Conservation (phyloP, 2,329 filamentous ascomycete genomes). For the Paradendryphiella salina region DNA sequence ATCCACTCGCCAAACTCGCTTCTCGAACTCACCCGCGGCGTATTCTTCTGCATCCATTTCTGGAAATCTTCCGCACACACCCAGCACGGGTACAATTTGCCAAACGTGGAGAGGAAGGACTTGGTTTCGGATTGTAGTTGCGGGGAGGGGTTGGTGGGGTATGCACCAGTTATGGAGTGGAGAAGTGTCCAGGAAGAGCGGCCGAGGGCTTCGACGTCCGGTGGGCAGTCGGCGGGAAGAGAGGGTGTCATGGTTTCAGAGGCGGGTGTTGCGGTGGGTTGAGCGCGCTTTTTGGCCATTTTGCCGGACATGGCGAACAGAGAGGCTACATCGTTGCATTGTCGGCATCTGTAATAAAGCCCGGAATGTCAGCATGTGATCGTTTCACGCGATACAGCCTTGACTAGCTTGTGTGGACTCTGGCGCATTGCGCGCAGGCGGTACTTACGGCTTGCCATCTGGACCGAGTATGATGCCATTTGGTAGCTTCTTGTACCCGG, state of each 20-base stretch:
- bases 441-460: conserved; percentile 79
- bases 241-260: conserved; percentile 35
- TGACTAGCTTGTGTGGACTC: background rate
- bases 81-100: conserved; percentile 93
- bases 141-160: conserved; percentile 70
- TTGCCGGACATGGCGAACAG: conserved; percentile 62
- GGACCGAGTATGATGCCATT: conserved; percentile 76
- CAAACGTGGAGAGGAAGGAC: conserved; percentile 78
- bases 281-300: conserved; percentile 38
- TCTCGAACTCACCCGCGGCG: conserved; percentile 61
- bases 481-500: conserved; percentile 59
- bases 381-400: background rate
- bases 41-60: conserved; percentile 73
- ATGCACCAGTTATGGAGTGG: conserved; percentile 86
- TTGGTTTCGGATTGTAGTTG: conserved; percentile 74
- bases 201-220: conserved; percentile 85
- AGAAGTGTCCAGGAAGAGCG: conserved; percentile 91
- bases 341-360: conserved; percentile 61
- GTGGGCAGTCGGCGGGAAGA: conserved; percentile 72
- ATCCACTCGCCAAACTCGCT: conserved; percentile 80
- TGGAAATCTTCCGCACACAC: conserved; percentile 92
- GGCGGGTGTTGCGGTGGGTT: conserved; percentile 41
- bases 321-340: conserved; percentile 65
- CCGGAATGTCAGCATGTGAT: background rate
- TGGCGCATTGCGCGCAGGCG: conserved; percentile 21